Base-by-base conservation (phyloP, 2,329 filamentous ascomycete species). In the Moelleriella libera region DNA sequence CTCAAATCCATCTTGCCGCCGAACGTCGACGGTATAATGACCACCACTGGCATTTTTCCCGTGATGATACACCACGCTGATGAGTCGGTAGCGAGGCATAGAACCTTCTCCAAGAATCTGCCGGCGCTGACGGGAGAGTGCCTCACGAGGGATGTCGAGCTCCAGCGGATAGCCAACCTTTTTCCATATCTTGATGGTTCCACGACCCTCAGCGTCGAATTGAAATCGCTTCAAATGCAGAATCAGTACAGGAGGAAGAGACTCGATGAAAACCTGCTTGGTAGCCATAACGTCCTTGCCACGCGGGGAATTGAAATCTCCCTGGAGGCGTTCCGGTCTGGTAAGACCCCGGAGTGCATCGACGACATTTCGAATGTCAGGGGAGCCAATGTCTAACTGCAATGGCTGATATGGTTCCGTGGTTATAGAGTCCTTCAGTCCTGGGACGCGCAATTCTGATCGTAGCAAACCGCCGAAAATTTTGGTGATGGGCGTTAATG, bases 121-220 rank as follows among this genome's bases (percentile, higher is more conserved):
- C 43, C 74, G 74, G 61, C 82, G 84, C 58, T 83, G 78, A 31
- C 83, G 80, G 9, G 88, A 83, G 58, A 98, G 84, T 8, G 88
- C 84, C 60, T 97, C 90, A 49, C 83, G 84, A 0, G 92, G 92
- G 52, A 98, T 88, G 61, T 97, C 90, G 45, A 98, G 74, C 58
- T 97, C 89, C 30, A 98, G 71, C 0, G 92, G 92, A 59, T 98
- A 98, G 21, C 88, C 90, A 49, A 98, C 75, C 69, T 90, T 94
- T 71, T 97, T 98, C 87, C 90, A 96, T 53, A 97, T 94, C 72
- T 98, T 98, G 58, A 95, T 84, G 0, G 88, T 94, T 29, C 88
- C 88, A 43, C 60, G 58, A 43, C 83, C 85, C 49, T 83, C 78
- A 51, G 82, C 86, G 58, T 97, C 88, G 57, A 95, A 97, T 58